Base-by-base conservation (phyloP, 805 yeast genomes). In the Torulaspora quercuum region DNA sequence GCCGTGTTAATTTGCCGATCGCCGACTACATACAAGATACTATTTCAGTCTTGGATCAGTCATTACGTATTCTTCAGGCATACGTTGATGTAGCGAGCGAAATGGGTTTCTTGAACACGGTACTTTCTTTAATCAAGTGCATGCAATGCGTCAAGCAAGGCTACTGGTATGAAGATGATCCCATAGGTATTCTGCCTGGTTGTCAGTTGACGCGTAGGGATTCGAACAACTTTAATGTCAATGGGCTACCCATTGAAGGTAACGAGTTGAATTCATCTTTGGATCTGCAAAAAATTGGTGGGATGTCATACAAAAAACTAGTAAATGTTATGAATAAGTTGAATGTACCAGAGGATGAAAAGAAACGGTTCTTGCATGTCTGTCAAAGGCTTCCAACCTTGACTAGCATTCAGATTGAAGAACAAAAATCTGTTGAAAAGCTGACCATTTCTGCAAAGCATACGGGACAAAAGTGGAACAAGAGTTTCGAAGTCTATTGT, bases 1-100 rank as follows among this genome's bases (percentile, higher is more conserved):
- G 87, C 6, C 69, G 96, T 35, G 53, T 81, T 5, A 92, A 85
- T 41, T 67, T 92, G 31, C 98, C 97, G 2, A 85, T 92, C 53
- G 94, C 95, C 0, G 99, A 92, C 68, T 92, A 92, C 57, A 70
- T 82, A 7, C 97, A 90, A 56, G 98, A 92, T 61, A 88, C 95
- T 0, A 77, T 88, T 9, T 80, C 97, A 0, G 95, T 92, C 7
- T 66, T 92, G 39, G 99, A 94, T 55, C 98, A 92, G 64, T 78
- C 95, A 6, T 68, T 92, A 53, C 95, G 98, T 74, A 82, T 92
- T 45, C 64, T 89, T 36, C 98, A 92, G 57, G 97, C 97, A 0
- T 82, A 75, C 48, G 80, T 90, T 41, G 99, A 92, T 62, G 86
- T 85, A 13, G 79, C 92, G 1, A 77, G 95, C 2, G 97, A 90